These are phyloP conservation scores for Lipomyces mesembrius DNA, from an alignment of 805 yeast genomes.

Conservation along the genomic window DNA sequence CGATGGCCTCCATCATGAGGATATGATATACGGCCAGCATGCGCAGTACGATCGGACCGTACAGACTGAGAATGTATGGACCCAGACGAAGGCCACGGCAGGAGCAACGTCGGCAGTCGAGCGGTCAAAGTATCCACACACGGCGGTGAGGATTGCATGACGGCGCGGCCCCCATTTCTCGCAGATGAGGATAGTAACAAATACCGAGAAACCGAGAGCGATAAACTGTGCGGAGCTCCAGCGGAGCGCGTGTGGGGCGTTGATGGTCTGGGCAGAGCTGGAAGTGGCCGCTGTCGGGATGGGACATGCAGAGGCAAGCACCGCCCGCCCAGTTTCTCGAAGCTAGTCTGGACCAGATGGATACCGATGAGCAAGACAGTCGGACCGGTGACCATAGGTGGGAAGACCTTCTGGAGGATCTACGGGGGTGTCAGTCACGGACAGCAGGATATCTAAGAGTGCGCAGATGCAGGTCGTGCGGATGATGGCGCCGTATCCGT, in stretches of 20 bases:
- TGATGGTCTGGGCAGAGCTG: conserved; percentile 54
- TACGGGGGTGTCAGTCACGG: conserved; percentile 81
- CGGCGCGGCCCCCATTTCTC: conserved; percentile 93
- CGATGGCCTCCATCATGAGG: conserved; percentile 90
- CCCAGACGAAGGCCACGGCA: conserved; percentile 85
- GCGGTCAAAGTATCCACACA: conserved; percentile 75
- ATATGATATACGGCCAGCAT: conserved; percentile 81
- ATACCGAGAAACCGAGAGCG: conserved; percentile 87
- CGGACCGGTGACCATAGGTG: conserved; percentile 92
- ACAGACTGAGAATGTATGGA: conserved; percentile 76
- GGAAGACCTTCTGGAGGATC: conserved; percentile 72
- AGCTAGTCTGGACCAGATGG: conserved; percentile 68
- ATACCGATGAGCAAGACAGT: conserved; percentile 86
- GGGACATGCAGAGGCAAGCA: conserved; percentile 51
- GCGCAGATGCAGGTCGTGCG: conserved; percentile 83
- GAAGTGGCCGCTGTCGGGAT: conserved; percentile 51
- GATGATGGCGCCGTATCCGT: conserved; percentile 85
- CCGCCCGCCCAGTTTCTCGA: conserved; percentile 92
- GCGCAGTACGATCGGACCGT: conserved; percentile 87
- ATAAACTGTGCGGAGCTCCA: conserved; percentile 90
- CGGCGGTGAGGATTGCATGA: conserved; percentile 95
- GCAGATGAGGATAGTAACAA: conserved; percentile 68
- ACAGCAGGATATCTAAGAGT: conserved; percentile 68
- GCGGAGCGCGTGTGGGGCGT: conserved; percentile 60
- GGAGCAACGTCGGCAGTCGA: conserved; percentile 70